Percentiles rank a stretch among this genome's conserved stretches.
phyloP scores from a whole-genome alignment of 2,329 filamentous ascomycete species.

The Fusarium verticillioides region DNA sequence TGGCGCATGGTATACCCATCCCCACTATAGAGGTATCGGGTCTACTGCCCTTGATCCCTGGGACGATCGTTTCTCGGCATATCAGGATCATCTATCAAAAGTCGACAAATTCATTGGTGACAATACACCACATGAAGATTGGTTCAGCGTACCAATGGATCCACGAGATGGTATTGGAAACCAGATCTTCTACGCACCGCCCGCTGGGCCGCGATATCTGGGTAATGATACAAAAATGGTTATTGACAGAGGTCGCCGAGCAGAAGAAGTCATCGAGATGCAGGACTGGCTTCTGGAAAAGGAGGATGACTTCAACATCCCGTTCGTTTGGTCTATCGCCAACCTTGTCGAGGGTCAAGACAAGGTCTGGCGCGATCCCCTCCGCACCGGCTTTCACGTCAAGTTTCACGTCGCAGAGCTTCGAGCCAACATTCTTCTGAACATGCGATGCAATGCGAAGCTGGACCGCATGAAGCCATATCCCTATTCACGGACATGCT shows the following conservation, averaged over 20 bases:
- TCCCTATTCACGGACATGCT: slow-evolving; percentile 63
- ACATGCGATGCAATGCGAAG: slow-evolving; percentile 62
- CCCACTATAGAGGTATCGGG: background rate
- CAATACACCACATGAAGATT: background rate
- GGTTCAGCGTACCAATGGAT: slow-evolving; percentile 24
- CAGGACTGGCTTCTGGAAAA: slow-evolving; percentile 19
- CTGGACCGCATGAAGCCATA: slow-evolving; percentile 47
- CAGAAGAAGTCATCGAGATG: slow-evolving; percentile 35
- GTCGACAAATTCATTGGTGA: background rate
- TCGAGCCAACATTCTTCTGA: slow-evolving; percentile 58
- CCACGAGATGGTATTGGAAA: slow-evolving; percentile 41
- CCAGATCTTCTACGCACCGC: slow-evolving; percentile 44
- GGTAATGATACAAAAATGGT: background rate
- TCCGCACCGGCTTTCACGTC: slow-evolving; percentile 44
- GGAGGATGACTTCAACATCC: slow-evolving; percentile 14
- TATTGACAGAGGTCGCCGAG: slow-evolving; percentile 7
- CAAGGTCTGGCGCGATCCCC: slow-evolving; percentile 31
- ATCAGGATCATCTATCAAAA: background rate
- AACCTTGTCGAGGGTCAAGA: slow-evolving; percentile 20
- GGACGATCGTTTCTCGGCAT: background rate
- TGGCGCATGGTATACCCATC: slow-evolving; percentile 3
- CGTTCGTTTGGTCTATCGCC: slow-evolving; percentile 19
- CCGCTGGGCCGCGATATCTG: slow-evolving; percentile 36
- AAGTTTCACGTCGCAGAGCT: slow-evolving; percentile 41
- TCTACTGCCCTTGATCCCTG: background rate